Evolutionary conservation across 257 asterid genomes (phyloP).

Genomic region (Solanum neorickii): DNA sequence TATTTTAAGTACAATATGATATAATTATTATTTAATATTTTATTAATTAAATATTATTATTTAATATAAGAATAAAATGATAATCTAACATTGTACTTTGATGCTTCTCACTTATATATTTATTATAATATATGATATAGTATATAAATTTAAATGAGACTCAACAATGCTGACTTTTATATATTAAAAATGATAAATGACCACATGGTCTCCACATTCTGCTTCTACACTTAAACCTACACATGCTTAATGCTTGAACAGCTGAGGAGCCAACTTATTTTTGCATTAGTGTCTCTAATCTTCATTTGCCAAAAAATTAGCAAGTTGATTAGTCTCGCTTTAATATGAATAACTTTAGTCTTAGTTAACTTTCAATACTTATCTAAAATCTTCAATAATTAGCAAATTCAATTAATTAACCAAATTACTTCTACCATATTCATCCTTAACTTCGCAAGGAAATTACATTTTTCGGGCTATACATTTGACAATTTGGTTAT

Average conservation of each 20-base stretch:
- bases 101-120: too few relatives aligned
- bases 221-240: background rate
- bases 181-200: background rate
- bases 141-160: too few relatives aligned
- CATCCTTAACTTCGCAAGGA: background rate
- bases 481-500: background rate
- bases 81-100: too few relatives aligned
- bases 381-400: background rate
- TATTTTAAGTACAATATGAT: too few relatives aligned
- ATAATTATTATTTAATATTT: too few relatives aligned
- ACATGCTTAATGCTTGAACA: background rate
- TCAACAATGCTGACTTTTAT: too few relatives aligned
- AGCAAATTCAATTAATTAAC: background rate
- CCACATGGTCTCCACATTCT: background rate
- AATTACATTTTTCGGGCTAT: background rate
- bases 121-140: too few relatives aligned
- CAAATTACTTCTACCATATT: background rate
- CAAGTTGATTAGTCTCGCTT: background rate
- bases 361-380: background rate
- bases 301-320: background rate
- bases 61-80: too few relatives aligned
- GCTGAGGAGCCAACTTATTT: background rate
- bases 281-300: background rate
- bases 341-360: background rate
- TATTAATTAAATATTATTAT: too few relatives aligned